These are phyloP conservation scores for Pseudogymnoascus sp. DNA, from an alignment of 2,329 filamentous ascomycete genomes.

Conservation along the genomic window DNA sequence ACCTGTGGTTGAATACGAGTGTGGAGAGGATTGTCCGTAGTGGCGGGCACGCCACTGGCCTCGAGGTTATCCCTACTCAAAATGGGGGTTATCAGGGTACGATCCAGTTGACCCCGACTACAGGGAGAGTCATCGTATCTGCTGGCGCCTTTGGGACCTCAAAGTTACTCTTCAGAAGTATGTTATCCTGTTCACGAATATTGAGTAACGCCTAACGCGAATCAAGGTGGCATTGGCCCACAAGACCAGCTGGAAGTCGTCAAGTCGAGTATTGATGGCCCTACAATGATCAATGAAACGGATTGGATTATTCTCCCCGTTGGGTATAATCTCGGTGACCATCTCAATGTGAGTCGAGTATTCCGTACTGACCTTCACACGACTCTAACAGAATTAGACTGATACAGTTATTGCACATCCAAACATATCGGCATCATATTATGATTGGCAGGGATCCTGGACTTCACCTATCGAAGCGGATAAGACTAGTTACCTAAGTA, in stretches of 20 bases:
- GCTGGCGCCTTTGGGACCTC: slow-evolving; percentile 64
- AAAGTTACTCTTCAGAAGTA: slow-evolving; percentile 60
- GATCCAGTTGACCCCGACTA: slow-evolving; percentile 51
- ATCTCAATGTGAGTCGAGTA: slow-evolving; percentile 40
- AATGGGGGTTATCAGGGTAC: slow-evolving; percentile 51
- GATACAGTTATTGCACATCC: slow-evolving; percentile 46
- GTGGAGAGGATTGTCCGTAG: slow-evolving; percentile 61
- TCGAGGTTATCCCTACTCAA: slow-evolving; percentile 55
- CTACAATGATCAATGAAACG: slow-evolving; percentile 27
- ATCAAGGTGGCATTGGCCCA: slow-evolving; percentile 30
- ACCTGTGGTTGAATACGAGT: slow-evolving; percentile 58
- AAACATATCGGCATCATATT: slow-evolving; percentile 43
- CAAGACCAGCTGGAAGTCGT: slow-evolving; percentile 33
- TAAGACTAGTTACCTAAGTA: slow-evolving; percentile 38
- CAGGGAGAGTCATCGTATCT: slow-evolving; percentile 61
- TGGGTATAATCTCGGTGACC: slow-evolving; percentile 52
- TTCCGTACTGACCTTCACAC: slow-evolving; percentile 7
- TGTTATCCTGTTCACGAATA: slow-evolving; percentile 58
- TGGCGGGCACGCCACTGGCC: slow-evolving; percentile 55
- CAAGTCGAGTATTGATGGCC: slow-evolving; percentile 18
- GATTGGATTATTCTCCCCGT: slow-evolving; percentile 55
- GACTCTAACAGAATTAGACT: slow-evolving; percentile 27
- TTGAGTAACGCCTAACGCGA: slow-evolving; percentile 32
- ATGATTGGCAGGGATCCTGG: slow-evolving; percentile 60
- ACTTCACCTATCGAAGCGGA: slow-evolving; percentile 40